Evolutionary conservation across 2,329 filamentous ascomycete genomes (phyloP).

Genomic region (Zopfia rhizophila): DNA sequence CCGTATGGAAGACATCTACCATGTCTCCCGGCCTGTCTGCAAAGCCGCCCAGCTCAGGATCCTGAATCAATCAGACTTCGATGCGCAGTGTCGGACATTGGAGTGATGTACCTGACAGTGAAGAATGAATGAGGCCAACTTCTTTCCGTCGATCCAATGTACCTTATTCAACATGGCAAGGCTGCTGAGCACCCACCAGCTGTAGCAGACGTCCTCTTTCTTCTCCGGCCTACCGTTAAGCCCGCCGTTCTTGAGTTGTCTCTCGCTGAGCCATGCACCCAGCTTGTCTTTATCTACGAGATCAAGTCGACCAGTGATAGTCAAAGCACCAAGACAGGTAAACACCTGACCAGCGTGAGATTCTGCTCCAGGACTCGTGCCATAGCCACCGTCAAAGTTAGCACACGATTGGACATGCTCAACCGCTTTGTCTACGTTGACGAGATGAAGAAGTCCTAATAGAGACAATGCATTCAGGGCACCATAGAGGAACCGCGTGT

Average conservation of each 20-base stretch:
- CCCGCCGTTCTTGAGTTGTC: conserved; percentile 86
- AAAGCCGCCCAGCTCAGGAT: conserved; percentile 83
- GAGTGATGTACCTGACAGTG: conserved; percentile 72
- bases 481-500: conserved; percentile 93
- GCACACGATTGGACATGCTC: conserved; percentile 81
- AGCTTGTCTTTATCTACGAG: conserved; percentile 84
- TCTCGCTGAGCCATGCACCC: conserved; percentile 90
- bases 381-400: conserved; percentile 96
- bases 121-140: conserved; percentile 84
- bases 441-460: conserved; percentile 74
- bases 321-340: conserved; percentile 87
- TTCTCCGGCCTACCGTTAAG: conserved; percentile 96
- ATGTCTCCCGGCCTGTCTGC: conserved; percentile 91
- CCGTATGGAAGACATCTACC: conserved; percentile 97
- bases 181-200: conserved; percentile 97
- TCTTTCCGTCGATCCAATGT: conserved; percentile 91
- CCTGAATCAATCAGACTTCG: conserved; percentile 55
- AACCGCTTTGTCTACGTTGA: conserved; percentile 84
- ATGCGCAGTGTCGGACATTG: neutral
- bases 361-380: conserved; percentile 87
- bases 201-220: conserved; percentile 96
- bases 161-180: conserved; percentile 86
- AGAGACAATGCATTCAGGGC: conserved; percentile 91
- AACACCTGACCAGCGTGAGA: conserved; percentile 96
- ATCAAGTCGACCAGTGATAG: conserved; percentile 84